phyloP scores from a whole-genome alignment of 129 eudicot species.

The Saussurea involucrata region DNA sequence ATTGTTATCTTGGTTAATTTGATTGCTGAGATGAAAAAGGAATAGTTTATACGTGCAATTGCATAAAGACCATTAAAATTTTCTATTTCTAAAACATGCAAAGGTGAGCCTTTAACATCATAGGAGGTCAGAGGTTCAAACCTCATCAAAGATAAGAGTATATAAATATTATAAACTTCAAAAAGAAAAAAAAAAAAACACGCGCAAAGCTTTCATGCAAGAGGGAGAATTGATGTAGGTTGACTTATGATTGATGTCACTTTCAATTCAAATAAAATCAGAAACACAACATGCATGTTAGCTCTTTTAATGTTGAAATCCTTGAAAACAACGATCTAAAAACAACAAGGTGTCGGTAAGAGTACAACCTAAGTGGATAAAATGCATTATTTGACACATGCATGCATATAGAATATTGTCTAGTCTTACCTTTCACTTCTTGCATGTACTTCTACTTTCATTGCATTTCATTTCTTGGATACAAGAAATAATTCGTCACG shows the following conservation, averaged over 20 bases:
- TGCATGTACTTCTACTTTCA: neutral
- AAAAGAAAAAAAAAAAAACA: too few relatives aligned
- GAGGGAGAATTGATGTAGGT: neutral
- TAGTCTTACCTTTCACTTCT: neutral
- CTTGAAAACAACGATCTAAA: neutral
- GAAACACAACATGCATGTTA: neutral
- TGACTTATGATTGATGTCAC: neutral
- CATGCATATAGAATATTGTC: neutral
- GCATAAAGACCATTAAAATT: neutral
- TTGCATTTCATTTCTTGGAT: neutral
- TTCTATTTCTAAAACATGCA: neutral
- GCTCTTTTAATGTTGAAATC: neutral
- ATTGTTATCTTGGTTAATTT: neutral
- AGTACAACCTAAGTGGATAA: neutral
- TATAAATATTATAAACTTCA: neutral
- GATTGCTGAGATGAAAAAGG: neutral
- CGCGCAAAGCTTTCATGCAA: neutral
- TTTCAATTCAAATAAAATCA: neutral
- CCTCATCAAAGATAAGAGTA: too few relatives aligned
- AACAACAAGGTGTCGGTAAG: neutral
- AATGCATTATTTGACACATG: neutral
- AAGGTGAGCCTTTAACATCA: too few relatives aligned
- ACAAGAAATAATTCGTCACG: neutral
- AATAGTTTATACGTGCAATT: slow-evolving; percentile 1
- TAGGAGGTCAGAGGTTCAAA: too few relatives aligned